These are phyloP conservation scores for Kwoniella europaea DNA, from an alignment of 768 basidiomycete species.

Conservation along the genomic window DNA sequence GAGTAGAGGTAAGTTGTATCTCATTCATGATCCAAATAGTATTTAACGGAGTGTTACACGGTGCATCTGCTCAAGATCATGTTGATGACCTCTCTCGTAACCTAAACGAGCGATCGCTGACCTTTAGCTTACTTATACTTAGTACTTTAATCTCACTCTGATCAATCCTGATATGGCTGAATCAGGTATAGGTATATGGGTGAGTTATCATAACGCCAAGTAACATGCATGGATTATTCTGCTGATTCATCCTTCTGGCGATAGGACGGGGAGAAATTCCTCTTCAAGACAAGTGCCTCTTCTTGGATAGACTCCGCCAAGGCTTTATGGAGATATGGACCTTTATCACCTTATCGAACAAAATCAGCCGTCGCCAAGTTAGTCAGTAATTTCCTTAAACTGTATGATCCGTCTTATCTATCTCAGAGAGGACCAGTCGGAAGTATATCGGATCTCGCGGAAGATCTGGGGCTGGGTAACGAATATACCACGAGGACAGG, in stretches of 20 bases:
- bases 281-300: constrained; percentile 56
- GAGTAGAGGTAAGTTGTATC: constrained; percentile 65
- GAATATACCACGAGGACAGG: constrained; percentile 64
- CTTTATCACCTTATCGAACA: constrained; percentile 66
- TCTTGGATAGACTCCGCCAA: constrained; percentile 76
- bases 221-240: too few relatives aligned
- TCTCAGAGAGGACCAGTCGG: constrained; percentile 33
- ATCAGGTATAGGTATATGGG: constrained; percentile 48
- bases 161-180: constrained; percentile 41
- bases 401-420: constrained; percentile 61
- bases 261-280: constrained; percentile 73
- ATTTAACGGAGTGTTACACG: too few relatives aligned
- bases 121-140: neutral
- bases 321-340: constrained; percentile 78
- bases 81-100: too few relatives aligned
- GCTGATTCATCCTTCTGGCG: constrained; percentile 7
- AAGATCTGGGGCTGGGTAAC: constrained; percentile 40
- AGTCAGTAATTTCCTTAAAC: constrained; percentile 65
- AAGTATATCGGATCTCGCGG: constrained; percentile 44
- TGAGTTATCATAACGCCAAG: constrained; percentile 7
- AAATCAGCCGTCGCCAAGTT: constrained; percentile 54
- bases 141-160: constrained; percentile 47
- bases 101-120: neutral
- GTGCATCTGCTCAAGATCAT: too few relatives aligned
- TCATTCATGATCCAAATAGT: too few relatives aligned